These are phyloP conservation scores for Claviceps cyperi DNA, from an alignment of 2,329 filamentous ascomycete species.

Conservation along the genomic window DNA sequence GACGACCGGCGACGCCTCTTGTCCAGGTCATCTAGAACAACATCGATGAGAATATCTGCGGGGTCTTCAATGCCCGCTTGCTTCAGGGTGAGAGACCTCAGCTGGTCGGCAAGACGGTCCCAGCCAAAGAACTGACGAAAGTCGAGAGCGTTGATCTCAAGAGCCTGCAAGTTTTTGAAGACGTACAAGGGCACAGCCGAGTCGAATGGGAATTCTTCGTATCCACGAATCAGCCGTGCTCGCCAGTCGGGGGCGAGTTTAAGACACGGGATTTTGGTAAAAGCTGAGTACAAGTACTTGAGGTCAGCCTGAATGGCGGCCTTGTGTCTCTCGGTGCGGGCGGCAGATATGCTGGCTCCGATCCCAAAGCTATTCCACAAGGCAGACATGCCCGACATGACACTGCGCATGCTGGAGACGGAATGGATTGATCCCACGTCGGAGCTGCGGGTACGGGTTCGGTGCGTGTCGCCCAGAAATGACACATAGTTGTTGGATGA, in stretches of 20 bases:
- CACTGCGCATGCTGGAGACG: slow-evolving; percentile 89
- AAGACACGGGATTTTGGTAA: slow-evolving; percentile 93
- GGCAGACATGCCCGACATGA: slow-evolving; percentile 92
- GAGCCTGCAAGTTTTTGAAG: slow-evolving; percentile 89
- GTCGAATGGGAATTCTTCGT: slow-evolving; percentile 96
- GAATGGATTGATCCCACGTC: slow-evolving; percentile 89
- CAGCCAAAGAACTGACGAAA: slow-evolving; percentile 96
- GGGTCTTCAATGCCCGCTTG: slow-evolving; percentile 80
- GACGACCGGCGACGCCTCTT: slow-evolving; percentile 77
- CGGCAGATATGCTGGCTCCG: slow-evolving; percentile 60
- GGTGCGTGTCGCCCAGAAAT: slow-evolving; percentile 67
- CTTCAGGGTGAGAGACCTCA: slow-evolving; percentile 79
- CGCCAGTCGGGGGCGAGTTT: slow-evolving; percentile 85
- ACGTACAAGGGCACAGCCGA: slow-evolving; percentile 91
- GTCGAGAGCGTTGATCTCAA: slow-evolving; percentile 91
- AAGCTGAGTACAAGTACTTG: slow-evolving; percentile 94
- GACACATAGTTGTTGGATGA: slow-evolving; percentile 89
- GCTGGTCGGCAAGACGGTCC: slow-evolving; percentile 84
- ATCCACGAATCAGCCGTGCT: slow-evolving; percentile 77
- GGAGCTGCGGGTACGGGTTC: slow-evolving; percentile 61
- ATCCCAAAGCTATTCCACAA: slow-evolving; percentile 84
- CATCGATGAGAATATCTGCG: slow-evolving; percentile 76
- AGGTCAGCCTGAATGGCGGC: slow-evolving; percentile 72
- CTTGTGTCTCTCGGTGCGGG: slow-evolving; percentile 82
- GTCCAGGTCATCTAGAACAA: slow-evolving; percentile 93